Base-by-base conservation (phyloP, 176 grass and related monocot species). In the Oryza australiensis region DNA sequence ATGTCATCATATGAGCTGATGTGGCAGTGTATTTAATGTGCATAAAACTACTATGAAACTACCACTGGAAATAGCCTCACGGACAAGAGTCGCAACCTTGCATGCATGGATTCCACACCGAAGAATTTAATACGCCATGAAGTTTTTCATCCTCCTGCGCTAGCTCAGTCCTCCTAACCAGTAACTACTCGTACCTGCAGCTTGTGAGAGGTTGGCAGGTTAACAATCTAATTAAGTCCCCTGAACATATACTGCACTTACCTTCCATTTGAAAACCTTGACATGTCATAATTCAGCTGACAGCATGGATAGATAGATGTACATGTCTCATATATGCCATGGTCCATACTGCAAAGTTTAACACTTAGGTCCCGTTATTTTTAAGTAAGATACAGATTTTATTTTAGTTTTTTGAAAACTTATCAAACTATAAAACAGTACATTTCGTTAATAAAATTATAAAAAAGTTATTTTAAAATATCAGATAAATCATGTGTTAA, bases 231-330 rank as follows among this genome's bases (percentile, higher is more conserved):
- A 24, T 18, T 46, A 20, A 20, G 32, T 26, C 6, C 12, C 48
- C 85, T 33, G 63, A 33, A 67, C 67, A 9, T 49, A 57, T n/a
- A 23, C 22, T 20, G 49, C 49, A 53, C 48, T 33, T 68, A 87
- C 74, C 38, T n/a, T 37, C 86, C 86, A 66, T 38, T 67, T 33
- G 66, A 74, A 30, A 72, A 53, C 9, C 9, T 51, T 13, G 28
- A 0, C 45, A 22, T 66, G 32, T 30, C 66, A 26, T 29, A 70
- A 64, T 87, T 76, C 79, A 12, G 23, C 26, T 59, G 43, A 5
- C 35, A 37, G 35, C 35, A 7, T 5, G 35, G 35, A 37, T 37
- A 37, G 73, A 65, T 30, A 23, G 5, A 46, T 34, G 83, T 78
- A 49, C 83, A 7, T 37, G 1, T 35, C 5, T 35, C 34, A 35